Evolutionary conservation across 768 basidiomycete genomes (phyloP).

Genomic region (Amanita rubescens): DNA sequence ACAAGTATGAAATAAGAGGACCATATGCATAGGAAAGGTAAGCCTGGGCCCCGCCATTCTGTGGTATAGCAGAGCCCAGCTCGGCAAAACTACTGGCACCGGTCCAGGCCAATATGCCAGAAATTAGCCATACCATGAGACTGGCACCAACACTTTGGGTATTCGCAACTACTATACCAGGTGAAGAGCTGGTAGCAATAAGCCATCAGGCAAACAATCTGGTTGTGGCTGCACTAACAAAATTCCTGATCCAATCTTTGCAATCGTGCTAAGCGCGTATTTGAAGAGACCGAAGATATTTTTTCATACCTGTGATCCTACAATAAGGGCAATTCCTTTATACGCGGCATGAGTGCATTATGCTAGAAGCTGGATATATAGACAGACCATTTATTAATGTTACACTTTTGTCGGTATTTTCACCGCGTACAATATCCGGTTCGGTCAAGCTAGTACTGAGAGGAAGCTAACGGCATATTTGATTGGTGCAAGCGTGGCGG

Average conservation of each 20-base stretch:
- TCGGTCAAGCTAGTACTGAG: conserved; percentile 73
- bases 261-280: background rate
- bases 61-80: conserved; percentile 81
- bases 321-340: conserved; percentile 77
- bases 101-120: conserved; percentile 88
- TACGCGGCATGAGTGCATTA: background rate
- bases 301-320: conserved; percentile 63
- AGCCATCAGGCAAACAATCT: background rate
- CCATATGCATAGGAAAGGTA: conserved; percentile 89
- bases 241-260: conserved; percentile 85
- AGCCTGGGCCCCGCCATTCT: conserved; percentile 66
- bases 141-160: conserved; percentile 88
- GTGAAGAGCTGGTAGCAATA: conserved; percentile 59
- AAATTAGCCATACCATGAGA: conserved; percentile 74
- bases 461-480: conserved; percentile 38
- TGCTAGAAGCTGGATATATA: background rate
- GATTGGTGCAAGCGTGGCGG: background rate
- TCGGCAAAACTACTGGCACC: conserved; percentile 94
- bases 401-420: conserved; percentile 61
- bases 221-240: conserved; percentile 47
- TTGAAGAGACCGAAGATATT: background rate
- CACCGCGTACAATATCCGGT: conserved; percentile 41
- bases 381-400: conserved; percentile 63
- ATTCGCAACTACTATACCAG: conserved; percentile 86
- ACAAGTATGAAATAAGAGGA: conserved; percentile 82